Base-by-base conservation (phyloP, 106 monocot species). In the Acanthochlamys bracteata region DNA sequence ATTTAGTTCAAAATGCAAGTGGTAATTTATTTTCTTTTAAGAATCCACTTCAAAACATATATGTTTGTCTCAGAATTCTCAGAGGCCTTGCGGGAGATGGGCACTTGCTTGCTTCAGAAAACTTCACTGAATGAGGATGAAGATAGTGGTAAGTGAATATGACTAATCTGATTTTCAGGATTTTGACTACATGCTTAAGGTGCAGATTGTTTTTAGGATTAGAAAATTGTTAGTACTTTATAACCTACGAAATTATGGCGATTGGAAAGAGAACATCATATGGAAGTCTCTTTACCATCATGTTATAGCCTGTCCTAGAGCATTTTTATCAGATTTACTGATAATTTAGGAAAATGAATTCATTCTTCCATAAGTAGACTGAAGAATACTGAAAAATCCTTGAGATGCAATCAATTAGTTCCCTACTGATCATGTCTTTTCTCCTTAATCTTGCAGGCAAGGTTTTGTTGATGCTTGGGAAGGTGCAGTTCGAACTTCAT, bases 121-220 rank as follows among this genome's bases (percentile, higher is more conserved):
- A 85, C 83, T 79, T 91, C 96, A 51, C 17, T 83, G 59, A 83
- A 76, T 73, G 88, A 91, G 52, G 91, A 98, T 43, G 96, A 98
- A 62, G 85, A 91, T 25, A 88, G 80, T 61, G 87, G 96, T 90
- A 47, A 78, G 81, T 72, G 20, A 19, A 49, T 49, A 2, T 14
- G 49, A 49, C 12, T 17, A 45, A 45, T 12, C 49, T 49, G 49
- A 49, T 14, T 4, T 49, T 49, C 6, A 6, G 33, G 33, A 33
- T 33, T 6, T 33, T 6, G 6, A 6, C 6, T 33, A 33, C 33
- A 33, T 33, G 1, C 33, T 33, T 33, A 6, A 33, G 33, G 33
- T 33, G 33, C 33, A 33, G 33, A 33, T 33, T 33, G 6, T 1
- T 33, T 6, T 3, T 33, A 33, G 33, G 6, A 33, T n/a, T 33